Conservation (phyloP, 2,329 filamentous ascomycete genomes). For the Magnaporthiopsis incrustans region DNA sequence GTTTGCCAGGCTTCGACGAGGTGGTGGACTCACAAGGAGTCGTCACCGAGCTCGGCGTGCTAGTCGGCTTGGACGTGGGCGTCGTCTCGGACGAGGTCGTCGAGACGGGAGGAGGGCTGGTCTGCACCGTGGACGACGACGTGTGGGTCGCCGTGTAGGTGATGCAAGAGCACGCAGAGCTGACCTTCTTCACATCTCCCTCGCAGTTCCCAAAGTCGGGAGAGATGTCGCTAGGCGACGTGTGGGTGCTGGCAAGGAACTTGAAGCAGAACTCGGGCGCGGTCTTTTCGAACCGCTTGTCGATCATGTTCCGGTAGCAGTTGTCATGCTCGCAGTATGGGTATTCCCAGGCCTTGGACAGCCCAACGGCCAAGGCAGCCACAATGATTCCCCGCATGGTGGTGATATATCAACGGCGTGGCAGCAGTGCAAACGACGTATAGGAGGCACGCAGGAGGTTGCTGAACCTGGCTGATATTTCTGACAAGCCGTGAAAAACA, state of each 20-base stretch:
- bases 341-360: neutral
- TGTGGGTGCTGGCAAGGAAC: constrained; percentile 6
- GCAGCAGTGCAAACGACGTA: neutral
- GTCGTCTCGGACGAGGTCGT: neutral
- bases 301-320: constrained; percentile 10
- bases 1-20: neutral
- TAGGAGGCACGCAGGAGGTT: no score
- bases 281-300: neutral
- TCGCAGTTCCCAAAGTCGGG: constrained; percentile 11
- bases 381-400: neutral
- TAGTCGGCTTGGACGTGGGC: neutral
- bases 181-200: constrained; percentile 14
- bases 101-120: neutral
- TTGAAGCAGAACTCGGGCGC: constrained; percentile 3
- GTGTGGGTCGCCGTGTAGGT: constrained; percentile 12
- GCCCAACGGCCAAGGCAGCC: neutral
- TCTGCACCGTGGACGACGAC: neutral
- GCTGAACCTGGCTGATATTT: neutral
- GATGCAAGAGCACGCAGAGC: constrained; percentile 22
- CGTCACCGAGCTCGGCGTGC: neutral
- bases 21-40: neutral
- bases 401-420: neutral
- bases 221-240: constrained; percentile 2
- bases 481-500: neutral
- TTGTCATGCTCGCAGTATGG: constrained; percentile 5